Base-by-base conservation (phyloP, 371 early-diverging fungal genomes). In the Mortierella sp. region DNA sequence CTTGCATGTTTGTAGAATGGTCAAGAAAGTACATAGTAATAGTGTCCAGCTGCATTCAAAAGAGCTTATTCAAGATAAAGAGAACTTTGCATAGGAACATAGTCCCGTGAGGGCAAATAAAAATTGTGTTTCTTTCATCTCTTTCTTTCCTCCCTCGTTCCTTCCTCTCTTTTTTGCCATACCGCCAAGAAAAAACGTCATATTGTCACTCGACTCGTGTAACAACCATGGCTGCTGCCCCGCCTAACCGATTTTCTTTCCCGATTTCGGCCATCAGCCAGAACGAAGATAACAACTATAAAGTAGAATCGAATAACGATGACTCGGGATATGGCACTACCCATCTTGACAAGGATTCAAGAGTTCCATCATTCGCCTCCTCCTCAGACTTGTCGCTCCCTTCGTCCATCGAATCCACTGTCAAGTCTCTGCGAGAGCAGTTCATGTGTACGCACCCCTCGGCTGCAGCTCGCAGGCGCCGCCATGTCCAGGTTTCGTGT, bases 31-130 rank as follows among this genome's bases (percentile, higher is more conserved):
- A 8, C 80, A 74, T 31, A 80, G 74, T 54, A 79, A 80, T 28
- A 77, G 77, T 47, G 80, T 80, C 2, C 85, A 81, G 28, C 47
- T 85, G 45, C 85, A 85, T 50, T 47, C 85, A 24, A 85, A 81
- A 31, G 85, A 85, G 52, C 80, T 81, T 42, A 50, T 21, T 31
- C 74, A 65, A 21, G 74, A 80, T 44, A 80, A 74, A 31, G 84
- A 84, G 19, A 77, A 74, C 58, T 19, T 34, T 16, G 42, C 45
- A 4, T 81, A 70, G 65, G 38, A 34, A 14, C 11, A 5, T 16
- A 10, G 16, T 9, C 19, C 0, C 7, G 21, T 6, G 14, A 21
- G 54, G 65, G 65, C 65, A 76, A 70, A 73, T 10, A 38, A 65
- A 48, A 44, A 75, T 9, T 34, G 11, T 0, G 2, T 34, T 45